Evolutionary conservation across 139 green algal genomes (phyloP).

Genomic region (Tetradesmus lagerheimii): DNA sequence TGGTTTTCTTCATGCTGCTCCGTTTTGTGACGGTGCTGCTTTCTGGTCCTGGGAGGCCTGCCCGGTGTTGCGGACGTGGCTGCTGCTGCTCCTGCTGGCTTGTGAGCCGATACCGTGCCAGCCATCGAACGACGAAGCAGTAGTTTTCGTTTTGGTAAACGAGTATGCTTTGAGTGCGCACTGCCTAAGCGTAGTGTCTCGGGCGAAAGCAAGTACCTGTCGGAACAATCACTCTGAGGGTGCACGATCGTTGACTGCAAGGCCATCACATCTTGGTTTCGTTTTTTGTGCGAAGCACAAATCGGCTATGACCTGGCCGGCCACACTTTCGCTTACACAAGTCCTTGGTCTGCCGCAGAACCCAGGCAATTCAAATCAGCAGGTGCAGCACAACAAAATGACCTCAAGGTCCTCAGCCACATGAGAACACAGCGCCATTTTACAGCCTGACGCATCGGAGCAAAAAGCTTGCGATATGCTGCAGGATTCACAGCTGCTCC

Average conservation of each 20-base stretch:
- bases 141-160: neutral
- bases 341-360: neutral
- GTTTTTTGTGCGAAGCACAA: too few species aligned
- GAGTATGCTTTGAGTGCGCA: too few species aligned
- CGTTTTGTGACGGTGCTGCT: neutral
- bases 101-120: neutral
- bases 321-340: too few species aligned
- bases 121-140: neutral
- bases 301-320: too few species aligned
- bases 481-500: neutral
- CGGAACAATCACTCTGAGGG: neutral
- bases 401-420: neutral
- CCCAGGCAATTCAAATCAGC: neutral
- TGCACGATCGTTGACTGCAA: neutral
- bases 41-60: neutral
- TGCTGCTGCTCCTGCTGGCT: constrained; percentile 12
- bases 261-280: neutral
- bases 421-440: neutral
- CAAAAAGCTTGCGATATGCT: neutral
- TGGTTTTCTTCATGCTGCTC: neutral
- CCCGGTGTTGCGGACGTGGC: neutral
- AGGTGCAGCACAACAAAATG: neutral
- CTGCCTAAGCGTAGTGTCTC: neutral
- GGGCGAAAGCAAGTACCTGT: neutral
- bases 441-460: too few species aligned